Evolutionary conservation across 2,329 filamentous ascomycete genomes (phyloP).

Genomic region (Colletotrichum kahawae): DNA sequence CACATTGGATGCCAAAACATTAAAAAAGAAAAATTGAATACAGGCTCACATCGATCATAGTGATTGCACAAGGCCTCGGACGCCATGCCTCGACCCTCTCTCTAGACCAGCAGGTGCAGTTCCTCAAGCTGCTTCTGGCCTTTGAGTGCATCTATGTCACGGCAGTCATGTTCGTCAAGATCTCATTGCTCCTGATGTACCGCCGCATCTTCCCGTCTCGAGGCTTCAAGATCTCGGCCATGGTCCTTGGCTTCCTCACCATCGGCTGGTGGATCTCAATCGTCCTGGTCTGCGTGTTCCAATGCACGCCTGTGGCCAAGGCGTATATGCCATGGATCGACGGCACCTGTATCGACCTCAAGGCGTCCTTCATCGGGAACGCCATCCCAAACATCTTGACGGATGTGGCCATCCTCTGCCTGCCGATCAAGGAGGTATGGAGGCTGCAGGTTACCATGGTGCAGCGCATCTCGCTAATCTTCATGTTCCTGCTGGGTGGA

Average conservation of each 20-base stretch:
- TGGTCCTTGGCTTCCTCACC: slow-evolving; percentile 11
- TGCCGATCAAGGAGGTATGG: slow-evolving; percentile 30
- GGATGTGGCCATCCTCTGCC: slow-evolving; percentile 38
- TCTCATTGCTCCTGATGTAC: slow-evolving; percentile 21
- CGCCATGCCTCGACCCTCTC: slow-evolving; percentile 10
- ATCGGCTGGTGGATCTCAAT: slow-evolving; percentile 17
- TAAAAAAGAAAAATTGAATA: not conserved
- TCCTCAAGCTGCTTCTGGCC: slow-evolving; percentile 12
- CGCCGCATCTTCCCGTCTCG: slow-evolving; percentile 17
- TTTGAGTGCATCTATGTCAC: slow-evolving; percentile 16
- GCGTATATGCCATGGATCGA: slow-evolving; percentile 36
- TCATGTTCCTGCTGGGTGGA: slow-evolving; percentile 36
- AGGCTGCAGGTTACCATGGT: slow-evolving; percentile 27
- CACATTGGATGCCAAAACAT: not conserved
- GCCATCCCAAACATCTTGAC: slow-evolving; percentile 45
- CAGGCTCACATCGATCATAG: not conserved
- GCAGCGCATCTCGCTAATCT: slow-evolving; percentile 26
- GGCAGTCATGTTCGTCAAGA: slow-evolving; percentile 18
- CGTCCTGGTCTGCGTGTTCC: slow-evolving; percentile 38
- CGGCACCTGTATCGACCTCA: slow-evolving; percentile 44
- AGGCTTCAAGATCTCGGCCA: slow-evolving; percentile 6
- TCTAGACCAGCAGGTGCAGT: not conserved
- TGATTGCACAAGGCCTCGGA: slow-evolving; percentile 11
- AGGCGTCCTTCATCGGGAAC: slow-evolving; percentile 46
- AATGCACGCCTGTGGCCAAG: slow-evolving; percentile 43